Evolutionary conservation across 768 basidiomycete genomes (phyloP).

Genomic region (Psilocybe subaeruginosa): DNA sequence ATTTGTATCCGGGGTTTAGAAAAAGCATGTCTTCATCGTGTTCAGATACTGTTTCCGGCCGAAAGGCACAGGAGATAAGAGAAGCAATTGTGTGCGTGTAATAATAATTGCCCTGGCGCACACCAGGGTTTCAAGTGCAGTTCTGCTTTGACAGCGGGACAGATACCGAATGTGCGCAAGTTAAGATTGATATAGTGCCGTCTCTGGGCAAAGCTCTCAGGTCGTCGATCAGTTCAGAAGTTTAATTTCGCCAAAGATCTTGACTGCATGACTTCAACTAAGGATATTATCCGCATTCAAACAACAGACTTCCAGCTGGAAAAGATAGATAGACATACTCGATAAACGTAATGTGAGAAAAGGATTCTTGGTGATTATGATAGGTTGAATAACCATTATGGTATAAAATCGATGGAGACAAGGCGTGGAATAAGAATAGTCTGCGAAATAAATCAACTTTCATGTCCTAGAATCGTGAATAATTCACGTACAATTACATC

Average conservation of each 20-base stretch:
- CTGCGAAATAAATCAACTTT: slow-evolving; percentile 11
- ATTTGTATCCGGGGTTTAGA: slow-evolving; percentile 65
- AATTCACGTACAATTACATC: slow-evolving; percentile 16
- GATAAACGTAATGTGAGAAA: slow-evolving; percentile 9
- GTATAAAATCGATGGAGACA: slow-evolving; percentile 14
- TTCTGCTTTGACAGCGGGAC: slow-evolving; percentile 19
- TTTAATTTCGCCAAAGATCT: slow-evolving; percentile 44
- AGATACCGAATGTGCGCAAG: slow-evolving; percentile 18
- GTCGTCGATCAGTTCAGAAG: slow-evolving; percentile 37
- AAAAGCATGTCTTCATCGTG: slow-evolving; percentile 70
- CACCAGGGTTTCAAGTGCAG: slow-evolving; percentile 17
- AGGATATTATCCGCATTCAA: slow-evolving; percentile 15
- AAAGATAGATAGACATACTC: slow-evolving; percentile 10
- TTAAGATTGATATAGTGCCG: slow-evolving; percentile 14
- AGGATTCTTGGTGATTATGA: slow-evolving; percentile 10
- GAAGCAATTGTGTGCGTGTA: slow-evolving; percentile 26
- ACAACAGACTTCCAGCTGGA: slow-evolving; percentile 7
- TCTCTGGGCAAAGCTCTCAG: slow-evolving; percentile 18
- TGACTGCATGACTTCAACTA: slow-evolving; percentile 20
- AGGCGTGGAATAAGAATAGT: slow-evolving; percentile 11
- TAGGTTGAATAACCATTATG: slow-evolving; percentile 13
- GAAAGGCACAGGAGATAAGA: slow-evolving; percentile 60
- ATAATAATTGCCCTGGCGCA: slow-evolving; percentile 11
- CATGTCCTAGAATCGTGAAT: slow-evolving; percentile 6
- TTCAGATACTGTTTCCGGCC: slow-evolving; percentile 57